A percentile compares a stretch with the other conserved stretches of the same genome.
phyloP scores from a whole-genome alignment of 805 yeast species.

The Zygosaccharomyces gambellarensis region DNA sequence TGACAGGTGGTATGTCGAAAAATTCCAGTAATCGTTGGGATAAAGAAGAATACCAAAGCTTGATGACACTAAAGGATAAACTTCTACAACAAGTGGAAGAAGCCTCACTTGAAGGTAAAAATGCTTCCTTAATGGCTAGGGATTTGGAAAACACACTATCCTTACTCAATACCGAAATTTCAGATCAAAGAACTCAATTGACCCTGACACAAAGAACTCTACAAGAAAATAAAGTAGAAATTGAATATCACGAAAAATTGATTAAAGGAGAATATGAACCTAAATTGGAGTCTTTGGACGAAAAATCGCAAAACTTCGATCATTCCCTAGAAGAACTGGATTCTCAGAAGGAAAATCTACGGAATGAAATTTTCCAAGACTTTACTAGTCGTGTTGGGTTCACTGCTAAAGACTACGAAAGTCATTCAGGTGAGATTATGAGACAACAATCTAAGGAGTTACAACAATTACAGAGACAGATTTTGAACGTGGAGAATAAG shows the following conservation, averaged over 20 bases:
- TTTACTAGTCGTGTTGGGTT: slow-evolving; percentile 58
- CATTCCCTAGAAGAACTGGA: slow-evolving; percentile 29
- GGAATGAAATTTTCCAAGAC: slow-evolving; percentile 42
- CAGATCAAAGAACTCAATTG: slow-evolving; percentile 42
- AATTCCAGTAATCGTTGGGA: slow-evolving; percentile 58
- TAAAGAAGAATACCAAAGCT: slow-evolving; percentile 55
- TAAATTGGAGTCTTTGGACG: slow-evolving; percentile 23
- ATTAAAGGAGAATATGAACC: slow-evolving; percentile 29
- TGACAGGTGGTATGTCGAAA: slow-evolving; percentile 83
- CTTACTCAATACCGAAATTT: slow-evolving; percentile 43
- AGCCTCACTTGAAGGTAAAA: slow-evolving; percentile 39
- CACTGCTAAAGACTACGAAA: slow-evolving; percentile 64
- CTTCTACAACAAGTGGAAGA: slow-evolving; percentile 44
- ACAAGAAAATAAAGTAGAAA: slow-evolving; percentile 46
- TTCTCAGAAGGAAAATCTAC: slow-evolving; percentile 35
- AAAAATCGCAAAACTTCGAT: slow-evolving; percentile 21
- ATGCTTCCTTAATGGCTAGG: slow-evolving; percentile 54
- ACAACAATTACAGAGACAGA: slow-evolving; percentile 56
- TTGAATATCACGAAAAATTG: slow-evolving; percentile 42
- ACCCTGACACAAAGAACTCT: slow-evolving; percentile 42
- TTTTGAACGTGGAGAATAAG: slow-evolving; percentile 56
- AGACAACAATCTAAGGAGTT: slow-evolving; percentile 57
- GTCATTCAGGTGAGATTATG: slow-evolving; percentile 53
- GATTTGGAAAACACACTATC: slow-evolving; percentile 52
- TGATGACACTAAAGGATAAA: slow-evolving; percentile 48